Base-by-base conservation (phyloP, 2,329 filamentous ascomycete genomes). In the Colletotrichum sp. region DNA sequence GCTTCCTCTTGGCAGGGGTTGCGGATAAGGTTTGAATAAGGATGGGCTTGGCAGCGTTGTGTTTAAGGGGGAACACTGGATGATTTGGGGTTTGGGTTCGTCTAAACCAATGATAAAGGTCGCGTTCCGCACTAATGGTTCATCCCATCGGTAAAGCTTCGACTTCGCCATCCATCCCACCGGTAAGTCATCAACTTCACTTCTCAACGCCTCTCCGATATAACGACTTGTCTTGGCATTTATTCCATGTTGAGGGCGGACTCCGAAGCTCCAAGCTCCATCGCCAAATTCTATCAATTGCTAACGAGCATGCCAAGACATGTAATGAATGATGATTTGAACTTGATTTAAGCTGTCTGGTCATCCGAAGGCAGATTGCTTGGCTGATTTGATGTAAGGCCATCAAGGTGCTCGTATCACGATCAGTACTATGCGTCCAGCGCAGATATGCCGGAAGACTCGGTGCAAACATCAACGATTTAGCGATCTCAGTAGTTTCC, bases 11-110 rank as follows among this genome's bases (percentile, higher is more conserved):
- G 34, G 59, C 60, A 75, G 60, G 72, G 67, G 72, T 60, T 60
- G 21, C 72, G 72, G 67, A 75, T 75, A 71, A 71, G 60, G 72
- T 71, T 75, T 36, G 49, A 49, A 28, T 21, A 36, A 30, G 26
- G 60, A 64, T 18, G 28, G 24, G 59, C 49, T 66, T 66, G 60
- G 60, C 68, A 57, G 30, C 52, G 36, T 64, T 26, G 26, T 57
- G 4, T 26, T 26, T 32, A 44, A 62, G 26, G 62, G 34, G 24
- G 2, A 67, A 67, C n/a, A 55, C 21, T n/a, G 24, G 55, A 63
- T 2, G 55, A 71, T 62, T 28, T 30, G 57, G 28, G 39, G 18
- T 34, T 65, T 65, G 34, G 49, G 44, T 52, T 30, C 39, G 49
- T 66, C 32, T 55, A 36, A 65, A 57, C 52, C 64, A 68, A 68